Evolutionary conservation across 805 yeast genomes (phyloP).

Genomic region (Lipomyces orientalis): DNA sequence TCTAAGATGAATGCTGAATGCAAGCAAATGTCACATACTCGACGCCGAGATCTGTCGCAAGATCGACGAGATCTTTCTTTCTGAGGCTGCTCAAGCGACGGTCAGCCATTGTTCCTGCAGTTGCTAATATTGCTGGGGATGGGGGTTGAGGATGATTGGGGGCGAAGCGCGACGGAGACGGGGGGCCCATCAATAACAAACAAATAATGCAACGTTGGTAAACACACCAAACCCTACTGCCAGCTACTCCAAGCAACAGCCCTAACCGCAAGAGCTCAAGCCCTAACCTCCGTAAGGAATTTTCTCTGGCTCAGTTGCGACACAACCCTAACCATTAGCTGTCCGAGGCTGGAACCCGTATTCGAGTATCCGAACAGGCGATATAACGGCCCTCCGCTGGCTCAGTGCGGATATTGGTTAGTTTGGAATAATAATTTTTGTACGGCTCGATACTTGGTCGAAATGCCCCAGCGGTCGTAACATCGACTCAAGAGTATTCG

Average conservation of each 20-base stretch:
- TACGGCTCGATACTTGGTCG: background rate
- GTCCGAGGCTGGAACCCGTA: background rate
- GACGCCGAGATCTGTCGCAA: conserved; percentile 48
- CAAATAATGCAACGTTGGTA: background rate
- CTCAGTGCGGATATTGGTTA: background rate
- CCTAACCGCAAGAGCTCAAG: background rate
- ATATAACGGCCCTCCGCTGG: background rate
- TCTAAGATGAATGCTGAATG: background rate
- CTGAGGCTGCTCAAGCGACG: conserved; percentile 45
- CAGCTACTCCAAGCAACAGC: background rate
- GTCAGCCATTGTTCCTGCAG: conserved; percentile 13
- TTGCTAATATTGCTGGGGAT: background rate
- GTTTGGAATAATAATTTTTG: background rate
- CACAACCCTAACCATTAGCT: too few species aligned
- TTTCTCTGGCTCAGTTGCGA: background rate
- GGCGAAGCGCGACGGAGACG: background rate
- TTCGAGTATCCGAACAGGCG: background rate
- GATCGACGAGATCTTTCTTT: conserved; percentile 48
- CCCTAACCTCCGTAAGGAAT: background rate
- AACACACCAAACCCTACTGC: background rate
- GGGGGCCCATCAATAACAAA: background rate
- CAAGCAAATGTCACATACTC: conserved; percentile 40
- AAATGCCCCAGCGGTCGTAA: background rate
- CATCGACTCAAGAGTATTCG: background rate
- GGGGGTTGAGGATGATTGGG: conserved; percentile 1